Evolutionary conservation across 331 rosid genomes (phyloP).

Genomic region (Ulmus americana): DNA sequence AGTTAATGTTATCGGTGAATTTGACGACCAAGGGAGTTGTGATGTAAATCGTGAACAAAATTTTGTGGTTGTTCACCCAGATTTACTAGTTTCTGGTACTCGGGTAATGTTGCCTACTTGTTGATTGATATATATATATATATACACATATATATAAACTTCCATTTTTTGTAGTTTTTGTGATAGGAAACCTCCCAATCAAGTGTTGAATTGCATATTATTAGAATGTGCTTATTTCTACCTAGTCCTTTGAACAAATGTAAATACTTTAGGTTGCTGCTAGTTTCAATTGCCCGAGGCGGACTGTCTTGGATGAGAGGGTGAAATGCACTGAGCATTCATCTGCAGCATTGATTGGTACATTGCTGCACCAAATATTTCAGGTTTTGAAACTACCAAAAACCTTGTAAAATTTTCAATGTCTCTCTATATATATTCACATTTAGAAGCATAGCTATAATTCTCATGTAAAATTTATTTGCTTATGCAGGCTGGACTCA

Average conservation of each 20-base stretch:
- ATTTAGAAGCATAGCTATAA: not conserved
- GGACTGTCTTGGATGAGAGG: conserved; percentile 89
- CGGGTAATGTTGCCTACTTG: conserved; percentile 53
- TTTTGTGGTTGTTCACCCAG: conserved; percentile 75
- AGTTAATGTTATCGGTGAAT: conserved; percentile 73
- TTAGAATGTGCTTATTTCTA: not conserved
- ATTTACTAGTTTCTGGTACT: conserved; percentile 71
- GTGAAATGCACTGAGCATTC: conserved; percentile 67
- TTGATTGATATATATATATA: conserved; percentile 4
- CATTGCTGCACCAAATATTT: conserved; percentile 80
- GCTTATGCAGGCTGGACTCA: conserved; percentile 66
- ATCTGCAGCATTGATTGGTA: conserved; percentile 67
- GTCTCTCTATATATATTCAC: not conserved
- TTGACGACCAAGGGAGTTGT: conserved; percentile 61
- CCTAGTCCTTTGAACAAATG: conserved; percentile 20
- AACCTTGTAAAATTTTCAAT: not conserved
- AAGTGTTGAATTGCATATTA: conserved; percentile 6
- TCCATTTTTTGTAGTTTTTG: conserved; percentile 16
- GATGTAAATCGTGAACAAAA: conserved; percentile 58
- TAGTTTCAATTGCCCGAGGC: conserved; percentile 73
- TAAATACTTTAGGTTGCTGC: conserved; percentile 57
- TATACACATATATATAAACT: conserved; percentile 9
- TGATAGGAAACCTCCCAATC: conserved; percentile 7
- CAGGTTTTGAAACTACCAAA: conserved; percentile 41
- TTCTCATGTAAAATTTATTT: conserved; percentile 9